Conservation (phyloP, 495 filamentous ascomycete genomes). For the Amniculicola lignicola region DNA sequence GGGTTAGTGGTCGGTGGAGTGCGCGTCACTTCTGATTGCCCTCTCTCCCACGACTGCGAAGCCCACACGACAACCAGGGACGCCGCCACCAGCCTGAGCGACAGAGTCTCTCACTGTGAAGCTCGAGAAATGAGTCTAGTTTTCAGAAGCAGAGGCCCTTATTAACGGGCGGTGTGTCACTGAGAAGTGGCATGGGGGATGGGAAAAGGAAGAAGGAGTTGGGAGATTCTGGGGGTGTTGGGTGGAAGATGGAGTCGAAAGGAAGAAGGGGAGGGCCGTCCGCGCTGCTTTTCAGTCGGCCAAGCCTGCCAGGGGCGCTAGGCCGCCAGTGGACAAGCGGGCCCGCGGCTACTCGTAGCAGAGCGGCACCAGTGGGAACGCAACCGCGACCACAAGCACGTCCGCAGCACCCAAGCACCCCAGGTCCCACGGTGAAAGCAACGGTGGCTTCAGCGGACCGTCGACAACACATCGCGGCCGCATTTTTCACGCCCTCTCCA, state of each 20-base stretch:
- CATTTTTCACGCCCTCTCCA: background rate
- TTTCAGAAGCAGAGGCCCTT: constrained; percentile 19
- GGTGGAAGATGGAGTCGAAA: constrained; percentile 26
- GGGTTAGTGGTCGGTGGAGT: constrained; percentile 17
- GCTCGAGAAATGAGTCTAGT: constrained; percentile 13
- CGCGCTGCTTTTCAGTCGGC: constrained; percentile 15
- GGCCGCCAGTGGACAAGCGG: constrained; percentile 13
- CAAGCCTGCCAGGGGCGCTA: constrained; percentile 9
- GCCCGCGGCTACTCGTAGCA: too few species aligned
- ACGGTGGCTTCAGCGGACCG: too few species aligned
- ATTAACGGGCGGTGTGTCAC: constrained; percentile 24
- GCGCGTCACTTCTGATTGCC: constrained; percentile 22
- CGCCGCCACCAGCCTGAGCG: constrained; percentile 15
- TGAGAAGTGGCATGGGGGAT: constrained; percentile 23
- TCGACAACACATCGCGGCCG: background rate
- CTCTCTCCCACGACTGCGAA: constrained; percentile 7
- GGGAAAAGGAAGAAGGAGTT: constrained; percentile 7
- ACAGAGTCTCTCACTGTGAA: constrained; percentile 7
- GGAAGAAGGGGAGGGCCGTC: constrained; percentile 14
- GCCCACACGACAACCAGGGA: background rate
- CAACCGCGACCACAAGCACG: too few species aligned
- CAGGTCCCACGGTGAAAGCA: too few species aligned
- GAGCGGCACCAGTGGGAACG: too few species aligned
- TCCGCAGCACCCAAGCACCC: too few species aligned
- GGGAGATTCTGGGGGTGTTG: background rate